Evolutionary conservation across 2,329 filamentous ascomycete genomes (phyloP).

Genomic region (Penicillium sp.): DNA sequence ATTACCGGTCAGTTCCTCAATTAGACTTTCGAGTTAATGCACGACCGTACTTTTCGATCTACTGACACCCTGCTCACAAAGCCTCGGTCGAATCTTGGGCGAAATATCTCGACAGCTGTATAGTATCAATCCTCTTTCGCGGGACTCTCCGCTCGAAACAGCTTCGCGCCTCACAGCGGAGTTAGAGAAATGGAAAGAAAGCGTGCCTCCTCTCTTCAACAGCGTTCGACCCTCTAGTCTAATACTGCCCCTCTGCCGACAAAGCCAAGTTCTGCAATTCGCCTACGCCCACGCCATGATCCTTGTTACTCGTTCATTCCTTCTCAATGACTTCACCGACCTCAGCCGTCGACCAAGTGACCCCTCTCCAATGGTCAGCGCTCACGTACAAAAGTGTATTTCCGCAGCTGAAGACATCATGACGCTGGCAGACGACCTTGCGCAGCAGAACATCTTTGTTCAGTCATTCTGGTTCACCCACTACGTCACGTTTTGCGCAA

Average conservation of each 20-base stretch:
- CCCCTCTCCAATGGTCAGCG: slow-evolving; percentile 37
- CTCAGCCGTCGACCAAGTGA: slow-evolving; percentile 36
- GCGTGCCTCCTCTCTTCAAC: slow-evolving; percentile 41
- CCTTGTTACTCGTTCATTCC: slow-evolving; percentile 43
- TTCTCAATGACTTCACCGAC: slow-evolving; percentile 44
- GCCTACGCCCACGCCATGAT: slow-evolving; percentile 47
- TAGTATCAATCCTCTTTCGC: slow-evolving; percentile 38
- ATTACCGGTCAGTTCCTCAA: slow-evolving; percentile 37
- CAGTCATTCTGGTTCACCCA: slow-evolving; percentile 51
- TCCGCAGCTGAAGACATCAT: slow-evolving; percentile 48
- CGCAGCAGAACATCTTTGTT: slow-evolving; percentile 41
- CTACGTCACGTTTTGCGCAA: slow-evolving; percentile 49
- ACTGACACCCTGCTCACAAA: slow-evolving; percentile 12
- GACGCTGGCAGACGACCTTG: slow-evolving; percentile 41
- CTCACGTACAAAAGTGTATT: slow-evolving; percentile 50
- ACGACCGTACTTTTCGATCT: neutral
- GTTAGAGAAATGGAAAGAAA: slow-evolving; percentile 44
- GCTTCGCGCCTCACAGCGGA: slow-evolving; percentile 41
- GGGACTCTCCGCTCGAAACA: slow-evolving; percentile 38
- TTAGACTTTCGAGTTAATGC: neutral
- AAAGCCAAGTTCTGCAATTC: slow-evolving; percentile 45
- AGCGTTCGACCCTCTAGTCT: slow-evolving; percentile 42
- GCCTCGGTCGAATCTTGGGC: slow-evolving; percentile 57
- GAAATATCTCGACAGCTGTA: slow-evolving; percentile 53
- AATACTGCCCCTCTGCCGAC: slow-evolving; percentile 43